These are phyloP conservation scores for Irpex lacteus DNA, from an alignment of 1,284 basidiomycete genomes.

Conservation along the genomic window DNA sequence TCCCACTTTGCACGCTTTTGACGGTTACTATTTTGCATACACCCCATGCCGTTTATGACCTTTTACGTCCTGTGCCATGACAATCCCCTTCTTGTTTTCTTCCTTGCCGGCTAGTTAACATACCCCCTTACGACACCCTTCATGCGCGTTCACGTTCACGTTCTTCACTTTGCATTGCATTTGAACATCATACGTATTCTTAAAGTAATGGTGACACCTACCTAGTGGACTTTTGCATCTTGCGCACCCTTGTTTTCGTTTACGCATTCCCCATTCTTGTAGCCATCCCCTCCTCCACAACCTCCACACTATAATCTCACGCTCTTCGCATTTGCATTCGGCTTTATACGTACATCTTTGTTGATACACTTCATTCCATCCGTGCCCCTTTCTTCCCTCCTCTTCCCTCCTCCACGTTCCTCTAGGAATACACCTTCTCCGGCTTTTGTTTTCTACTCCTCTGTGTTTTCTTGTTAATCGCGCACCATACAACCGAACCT, in stretches of 20 bases:
- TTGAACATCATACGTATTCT: not conserved
- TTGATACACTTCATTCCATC: not conserved
- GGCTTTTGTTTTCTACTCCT: not conserved
- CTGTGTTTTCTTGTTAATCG: not conserved
- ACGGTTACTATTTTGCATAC: not conserved
- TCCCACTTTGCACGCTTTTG: not conserved
- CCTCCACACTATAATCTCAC: not conserved
- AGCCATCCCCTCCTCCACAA: not conserved
- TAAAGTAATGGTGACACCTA: not conserved
- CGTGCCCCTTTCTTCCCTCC: not conserved
- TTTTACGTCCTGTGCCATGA: not conserved
- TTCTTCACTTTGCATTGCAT: not conserved
- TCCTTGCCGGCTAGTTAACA: not conserved
- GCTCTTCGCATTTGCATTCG: not conserved
- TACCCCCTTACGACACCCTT: not conserved
- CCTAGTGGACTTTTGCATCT: not conserved
- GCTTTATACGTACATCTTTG: not conserved
- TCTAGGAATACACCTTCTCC: not conserved
- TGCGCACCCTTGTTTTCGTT: not conserved
- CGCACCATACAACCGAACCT: not conserved
- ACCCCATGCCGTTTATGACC: slow-evolving; percentile 2
- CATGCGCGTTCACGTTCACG: not conserved
- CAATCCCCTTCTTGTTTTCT: not conserved
- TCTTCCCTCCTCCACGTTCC: not conserved
- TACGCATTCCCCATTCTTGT: not conserved